These are phyloP conservation scores for Globisporangium iwayamae DNA, from an alignment of 352 stramenopile genomes.

Conservation along the genomic window DNA sequence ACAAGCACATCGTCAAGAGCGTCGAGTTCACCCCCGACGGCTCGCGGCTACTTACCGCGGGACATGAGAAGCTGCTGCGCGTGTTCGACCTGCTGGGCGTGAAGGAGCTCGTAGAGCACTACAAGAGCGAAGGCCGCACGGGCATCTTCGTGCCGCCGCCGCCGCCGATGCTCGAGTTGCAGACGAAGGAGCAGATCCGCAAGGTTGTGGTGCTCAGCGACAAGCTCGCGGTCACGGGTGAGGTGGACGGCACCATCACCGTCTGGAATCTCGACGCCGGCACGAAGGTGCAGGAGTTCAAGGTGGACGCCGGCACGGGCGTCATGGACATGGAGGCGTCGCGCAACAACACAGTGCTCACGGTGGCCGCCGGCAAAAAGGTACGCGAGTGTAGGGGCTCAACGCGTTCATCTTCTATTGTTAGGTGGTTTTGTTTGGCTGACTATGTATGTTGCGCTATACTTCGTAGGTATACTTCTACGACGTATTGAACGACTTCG, in stretches of 20 bases:
- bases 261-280: conserved; percentile 67
- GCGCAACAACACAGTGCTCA: conserved; percentile 69
- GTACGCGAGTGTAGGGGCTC: conserved; percentile 16
- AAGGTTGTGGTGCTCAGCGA: conserved; percentile 71
- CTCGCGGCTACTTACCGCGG: conserved; percentile 85
- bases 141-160: conserved; percentile 55
- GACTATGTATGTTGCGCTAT: neutral
- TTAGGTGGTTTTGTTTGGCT: neutral
- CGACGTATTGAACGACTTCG: conserved; percentile 67
- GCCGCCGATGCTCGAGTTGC: conserved; percentile 47
- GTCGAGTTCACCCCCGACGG: conserved; percentile 91
- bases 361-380: conserved; percentile 90
- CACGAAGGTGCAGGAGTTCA: conserved; percentile 42
- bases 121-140: conserved; percentile 54
- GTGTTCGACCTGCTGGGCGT: conserved; percentile 85
- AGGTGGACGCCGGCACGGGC: conserved; percentile 59
- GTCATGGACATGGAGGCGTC: conserved; percentile 87
- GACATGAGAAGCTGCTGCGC: conserved; percentile 93
- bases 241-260: conserved; percentile 68
- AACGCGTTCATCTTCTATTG: too few relatives aligned
- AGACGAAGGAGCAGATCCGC: conserved; percentile 65
- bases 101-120: conserved; percentile 58
- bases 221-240: conserved; percentile 51
- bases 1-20: conserved; percentile 97
- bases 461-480: conserved; percentile 90